Evolutionary conservation across 2,329 filamentous ascomycete species (phyloP).

Genomic region (Dothiorella sarmentorum): DNA sequence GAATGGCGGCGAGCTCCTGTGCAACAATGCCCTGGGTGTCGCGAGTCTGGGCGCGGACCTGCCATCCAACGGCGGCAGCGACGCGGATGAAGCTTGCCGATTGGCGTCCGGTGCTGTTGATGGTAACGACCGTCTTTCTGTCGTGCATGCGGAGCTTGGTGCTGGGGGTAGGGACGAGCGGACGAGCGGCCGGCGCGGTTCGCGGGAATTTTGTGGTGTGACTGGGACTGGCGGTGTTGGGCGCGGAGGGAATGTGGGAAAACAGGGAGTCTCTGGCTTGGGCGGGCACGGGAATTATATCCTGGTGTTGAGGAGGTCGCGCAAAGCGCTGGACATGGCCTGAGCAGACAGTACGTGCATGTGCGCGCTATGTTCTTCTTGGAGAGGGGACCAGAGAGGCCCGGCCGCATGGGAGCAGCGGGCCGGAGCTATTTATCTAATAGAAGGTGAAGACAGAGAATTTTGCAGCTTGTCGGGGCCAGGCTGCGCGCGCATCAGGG

Average conservation of each 20-base stretch:
- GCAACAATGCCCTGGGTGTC: constrained; percentile 85
- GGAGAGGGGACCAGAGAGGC: background rate
- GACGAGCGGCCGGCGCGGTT: background rate
- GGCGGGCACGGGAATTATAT: constrained; percentile 13
- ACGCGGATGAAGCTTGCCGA: constrained; percentile 93
- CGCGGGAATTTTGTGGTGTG: constrained; percentile 2
- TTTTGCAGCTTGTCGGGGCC: constrained; percentile 7
- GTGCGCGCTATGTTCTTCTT: constrained; percentile 8
- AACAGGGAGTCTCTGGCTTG: too few species aligned
- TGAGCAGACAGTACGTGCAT: constrained; percentile 16
- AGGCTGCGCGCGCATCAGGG: constrained; percentile 16
- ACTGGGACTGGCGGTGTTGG: background rate
- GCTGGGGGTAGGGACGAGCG: background rate
- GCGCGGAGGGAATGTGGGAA: background rate
- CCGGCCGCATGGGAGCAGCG: constrained; percentile 18
- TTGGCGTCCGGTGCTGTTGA: constrained; percentile 94
- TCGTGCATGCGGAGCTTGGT: constrained; percentile 32
- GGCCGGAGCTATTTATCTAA: constrained; percentile 15
- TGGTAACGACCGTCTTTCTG: constrained; percentile 79
- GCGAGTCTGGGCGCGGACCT: constrained; percentile 86
- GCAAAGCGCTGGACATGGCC: constrained; percentile 18
- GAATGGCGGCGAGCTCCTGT: constrained; percentile 75
- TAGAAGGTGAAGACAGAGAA: constrained; percentile 15
- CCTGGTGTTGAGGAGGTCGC: constrained; percentile 5
- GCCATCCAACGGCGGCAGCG: constrained; percentile 88